These are phyloP conservation scores for Sorghum bicolor DNA, from an alignment of 176 grass and related monocot genomes.

Conservation along the genomic window Sorghum_bicolor_NCBIv3 NC_012870.2:78527001-78527500, in stretches of 20 bases:
- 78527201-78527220: slow-evolving; percentile 31
- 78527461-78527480: background rate
- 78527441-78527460: background rate
- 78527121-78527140: background rate
- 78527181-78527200: slow-evolving; percentile 50
- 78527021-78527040: slow-evolving; percentile 31
- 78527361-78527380: background rate
- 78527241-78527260: slow-evolving; percentile 52
- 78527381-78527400: background rate
- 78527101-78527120: slow-evolving; percentile 10
- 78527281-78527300: slow-evolving; percentile 42
- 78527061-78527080: slow-evolving; percentile 26
- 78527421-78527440: slow-evolving; percentile 16
- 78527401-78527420: background rate
- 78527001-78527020: background rate
- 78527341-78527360: slow-evolving; percentile 10
- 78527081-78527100: slow-evolving; percentile 35
- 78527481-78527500: background rate
- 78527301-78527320: background rate
- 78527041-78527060: slow-evolving; percentile 22
- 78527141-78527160: slow-evolving; percentile 32
- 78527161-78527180: slow-evolving; percentile 10
- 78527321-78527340: slow-evolving; percentile 19
- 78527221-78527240: slow-evolving; percentile 67
- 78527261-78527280: background rate